Evolutionary conservation across 2,329 filamentous ascomycete species (phyloP).

Genomic region (Cordyceps militaris): DNA sequence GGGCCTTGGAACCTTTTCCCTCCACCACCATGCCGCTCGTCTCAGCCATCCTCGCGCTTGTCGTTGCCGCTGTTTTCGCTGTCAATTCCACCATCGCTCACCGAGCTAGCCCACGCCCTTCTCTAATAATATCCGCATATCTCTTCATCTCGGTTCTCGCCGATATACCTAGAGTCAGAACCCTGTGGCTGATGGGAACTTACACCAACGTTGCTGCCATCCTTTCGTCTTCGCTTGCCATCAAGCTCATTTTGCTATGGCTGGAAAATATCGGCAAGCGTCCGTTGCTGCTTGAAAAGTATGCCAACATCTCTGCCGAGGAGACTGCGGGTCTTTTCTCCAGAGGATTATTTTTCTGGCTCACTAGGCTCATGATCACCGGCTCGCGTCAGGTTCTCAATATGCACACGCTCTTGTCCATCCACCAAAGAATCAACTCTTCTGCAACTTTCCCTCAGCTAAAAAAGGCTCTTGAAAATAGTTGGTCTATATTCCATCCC

Average conservation of each 20-base stretch:
- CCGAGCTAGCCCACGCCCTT: not conserved
- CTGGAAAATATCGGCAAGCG: slow-evolving; percentile 7
- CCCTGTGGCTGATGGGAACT: not conserved
- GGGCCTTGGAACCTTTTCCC: slow-evolving; percentile 6
- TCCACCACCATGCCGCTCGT: not conserved
- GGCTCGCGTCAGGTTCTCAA: slow-evolving; percentile 6
- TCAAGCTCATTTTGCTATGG: not conserved
- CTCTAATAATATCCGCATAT: slow-evolving; percentile 1
- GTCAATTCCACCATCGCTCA: slow-evolving; percentile 2
- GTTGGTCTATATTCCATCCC: slow-evolving; percentile 5
- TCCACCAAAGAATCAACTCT: slow-evolving; percentile 11
- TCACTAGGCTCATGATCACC: slow-evolving; percentile 5
- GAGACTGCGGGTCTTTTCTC: slow-evolving; percentile 1
- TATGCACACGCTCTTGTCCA: slow-evolving; percentile 5
- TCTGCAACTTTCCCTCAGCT: slow-evolving; percentile 9
- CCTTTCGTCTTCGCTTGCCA: not conserved
- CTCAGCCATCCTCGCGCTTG: slow-evolving; percentile 9
- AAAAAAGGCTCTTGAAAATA: slow-evolving; percentile 6
- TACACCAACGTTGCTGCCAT: slow-evolving; percentile 1
- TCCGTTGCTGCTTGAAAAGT: not conserved
- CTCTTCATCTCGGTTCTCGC: slow-evolving; percentile 1
- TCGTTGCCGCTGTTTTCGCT: not conserved
- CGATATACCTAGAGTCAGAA: slow-evolving; percentile 1
- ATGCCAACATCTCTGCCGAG: not conserved
- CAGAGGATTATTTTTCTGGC: slow-evolving; percentile 10